These are phyloP conservation scores for Gossypium bickii DNA, from an alignment of 345 rosid species.

Conservation along the genomic window DNA sequence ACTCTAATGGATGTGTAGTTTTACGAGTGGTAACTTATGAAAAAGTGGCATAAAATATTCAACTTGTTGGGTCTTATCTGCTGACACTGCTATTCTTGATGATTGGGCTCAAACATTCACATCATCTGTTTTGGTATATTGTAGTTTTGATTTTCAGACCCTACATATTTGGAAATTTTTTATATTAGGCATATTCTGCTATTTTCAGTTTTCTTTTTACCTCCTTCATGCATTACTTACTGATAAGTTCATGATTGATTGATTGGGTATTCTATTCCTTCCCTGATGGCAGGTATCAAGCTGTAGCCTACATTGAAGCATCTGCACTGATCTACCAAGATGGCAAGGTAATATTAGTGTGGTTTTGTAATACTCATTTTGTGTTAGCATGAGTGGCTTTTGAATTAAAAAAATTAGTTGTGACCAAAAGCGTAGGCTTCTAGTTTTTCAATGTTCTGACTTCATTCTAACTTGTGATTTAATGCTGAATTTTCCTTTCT, in stretches of 20 bases:
- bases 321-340: conserved; percentile 94
- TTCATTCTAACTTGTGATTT: background rate
- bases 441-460: background rate
- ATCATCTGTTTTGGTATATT: background rate
- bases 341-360: conserved; percentile 57
- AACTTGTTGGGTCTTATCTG: background rate
- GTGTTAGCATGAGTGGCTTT: background rate
- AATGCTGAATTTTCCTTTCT: conserved; percentile 3
- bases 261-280: conserved; percentile 12
- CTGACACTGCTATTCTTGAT: background rate
- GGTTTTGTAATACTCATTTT: background rate
- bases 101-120: background rate
- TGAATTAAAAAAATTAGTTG: background rate
- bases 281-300: conserved; percentile 69
- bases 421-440: background rate
- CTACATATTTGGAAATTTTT: background rate
- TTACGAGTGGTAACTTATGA: background rate
- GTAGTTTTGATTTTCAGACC: background rate
- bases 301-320: conserved; percentile 95
- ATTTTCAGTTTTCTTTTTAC: background rate
- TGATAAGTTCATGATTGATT: conserved; percentile 6
- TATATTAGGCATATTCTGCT: background rate
- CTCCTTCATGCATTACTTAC: background rate
- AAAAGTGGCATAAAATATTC: background rate
- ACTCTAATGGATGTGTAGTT: background rate